phyloP scores from a whole-genome alignment of 805 yeast species.

The Saturnispora gosingensis region DNA sequence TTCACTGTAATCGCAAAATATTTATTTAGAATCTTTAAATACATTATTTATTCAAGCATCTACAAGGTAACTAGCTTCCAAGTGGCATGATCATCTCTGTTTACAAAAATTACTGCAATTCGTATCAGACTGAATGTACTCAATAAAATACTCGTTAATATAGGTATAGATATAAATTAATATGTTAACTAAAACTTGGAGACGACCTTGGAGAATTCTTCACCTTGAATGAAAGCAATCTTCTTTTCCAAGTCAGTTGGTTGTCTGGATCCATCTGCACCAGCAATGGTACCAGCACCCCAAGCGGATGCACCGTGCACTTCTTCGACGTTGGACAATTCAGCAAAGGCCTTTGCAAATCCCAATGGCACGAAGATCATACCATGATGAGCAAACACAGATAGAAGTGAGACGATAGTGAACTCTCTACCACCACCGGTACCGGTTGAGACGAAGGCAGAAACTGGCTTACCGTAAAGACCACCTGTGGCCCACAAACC shows the following conservation, averaged over 20 bases:
- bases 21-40: not conserved
- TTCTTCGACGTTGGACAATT: constrained; percentile 48
- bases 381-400: constrained; percentile 71
- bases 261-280: constrained; percentile 65
- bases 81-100: no score
- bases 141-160: not conserved
- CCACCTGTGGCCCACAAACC: constrained; percentile 71
- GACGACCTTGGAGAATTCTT: constrained; percentile 44
- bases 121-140: not conserved
- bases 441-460: constrained; percentile 66
- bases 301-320: constrained; percentile 77
- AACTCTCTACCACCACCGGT: constrained; percentile 82
- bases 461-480: constrained; percentile 65
- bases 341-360: constrained; percentile 46
- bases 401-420: constrained; percentile 55
- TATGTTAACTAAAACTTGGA: constrained; percentile 1
- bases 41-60: no score
- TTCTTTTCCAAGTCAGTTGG: constrained; percentile 56
- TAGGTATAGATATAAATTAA: not conserved
- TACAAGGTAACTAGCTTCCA: no score
- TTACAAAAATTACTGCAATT: no score
- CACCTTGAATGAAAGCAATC: constrained; percentile 61
- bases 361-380: constrained; percentile 76
- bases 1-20: not conserved
- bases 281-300: constrained; percentile 82